Evolutionary conservation across 345 rosid genomes (phyloP).

Genomic region (Carallia pectinifolia): DNA sequence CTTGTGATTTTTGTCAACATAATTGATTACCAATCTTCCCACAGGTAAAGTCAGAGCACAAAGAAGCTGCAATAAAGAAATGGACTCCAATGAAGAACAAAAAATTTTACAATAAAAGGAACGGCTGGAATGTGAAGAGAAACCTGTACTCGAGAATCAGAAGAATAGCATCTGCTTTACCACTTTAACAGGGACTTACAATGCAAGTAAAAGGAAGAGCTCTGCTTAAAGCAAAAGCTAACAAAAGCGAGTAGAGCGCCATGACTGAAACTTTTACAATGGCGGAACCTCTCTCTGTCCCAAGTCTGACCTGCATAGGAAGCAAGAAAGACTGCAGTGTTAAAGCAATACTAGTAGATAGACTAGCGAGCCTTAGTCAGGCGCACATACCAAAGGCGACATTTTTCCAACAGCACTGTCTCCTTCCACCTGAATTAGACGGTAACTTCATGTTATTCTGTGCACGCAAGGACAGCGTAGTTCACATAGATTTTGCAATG

Average conservation of each 20-base stretch:
- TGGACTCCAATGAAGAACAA: not conserved
- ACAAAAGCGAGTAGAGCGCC: constrained; percentile 43
- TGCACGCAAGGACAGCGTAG: not conserved
- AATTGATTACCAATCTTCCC: constrained; percentile 59
- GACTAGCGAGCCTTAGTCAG: not conserved
- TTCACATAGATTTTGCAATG: not conserved
- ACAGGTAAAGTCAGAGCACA: constrained; percentile 72
- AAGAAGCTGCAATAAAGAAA: constrained; percentile 45
- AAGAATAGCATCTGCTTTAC: not conserved
- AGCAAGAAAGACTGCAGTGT: not conserved
- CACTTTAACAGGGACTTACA: constrained; percentile 45
- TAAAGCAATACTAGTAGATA: not conserved
- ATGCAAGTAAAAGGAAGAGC: constrained; percentile 60
- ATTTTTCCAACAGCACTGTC: constrained; percentile 65
- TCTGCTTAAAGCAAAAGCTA: constrained; percentile 50
- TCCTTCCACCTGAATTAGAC: constrained; percentile 60
- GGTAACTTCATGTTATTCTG: constrained; percentile 1
- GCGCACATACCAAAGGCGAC: constrained; percentile 69
- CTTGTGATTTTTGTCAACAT: constrained; percentile 70
- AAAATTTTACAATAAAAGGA: not conserved
- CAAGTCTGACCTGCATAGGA: constrained; percentile 61
- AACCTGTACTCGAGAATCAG: not conserved
- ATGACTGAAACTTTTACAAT: constrained; percentile 48
- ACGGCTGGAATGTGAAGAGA: not conserved
- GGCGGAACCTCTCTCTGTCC: constrained; percentile 59